Percentiles rank a stretch among this genome's conserved stretches.
These are phyloP conservation scores for Mycena chlorophos DNA, from an alignment of 768 basidiomycete genomes.

Conservation along the genomic window DNA sequence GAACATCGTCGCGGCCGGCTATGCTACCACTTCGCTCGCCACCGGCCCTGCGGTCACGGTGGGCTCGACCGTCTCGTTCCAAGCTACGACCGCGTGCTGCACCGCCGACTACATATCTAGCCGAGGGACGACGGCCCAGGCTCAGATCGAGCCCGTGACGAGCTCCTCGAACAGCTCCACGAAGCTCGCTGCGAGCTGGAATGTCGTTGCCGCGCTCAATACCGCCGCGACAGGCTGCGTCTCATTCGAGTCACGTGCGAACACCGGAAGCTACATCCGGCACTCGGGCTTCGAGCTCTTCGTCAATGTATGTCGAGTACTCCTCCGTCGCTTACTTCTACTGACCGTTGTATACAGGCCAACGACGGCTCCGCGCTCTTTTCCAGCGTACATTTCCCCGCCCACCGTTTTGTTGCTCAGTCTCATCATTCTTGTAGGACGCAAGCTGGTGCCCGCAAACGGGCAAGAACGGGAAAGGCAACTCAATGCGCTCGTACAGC, in stretches of 20 bases:
- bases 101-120: not conserved
- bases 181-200: constrained; percentile 4
- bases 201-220: not conserved
- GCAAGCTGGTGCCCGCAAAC: constrained; percentile 4
- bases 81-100: not conserved
- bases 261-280: not conserved
- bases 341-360: too few species aligned
- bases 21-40: constrained; percentile 4
- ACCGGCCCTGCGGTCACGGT: constrained; percentile 2
- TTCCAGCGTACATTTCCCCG: too few species aligned
- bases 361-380: not conserved
- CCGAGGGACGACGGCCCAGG: not conserved
- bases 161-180: not conserved
- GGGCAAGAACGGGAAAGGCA: not conserved
- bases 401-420: too few species aligned
- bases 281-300: not conserved
- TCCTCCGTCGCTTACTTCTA: too few species aligned
- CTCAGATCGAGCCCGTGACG: not conserved
- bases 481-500: not conserved
- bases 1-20: constrained; percentile 12
- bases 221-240: not conserved
- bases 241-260: constrained; percentile 1
- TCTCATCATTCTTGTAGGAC: constrained; percentile 2
- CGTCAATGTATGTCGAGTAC: too few species aligned
- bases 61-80: not conserved